phyloP scores from a whole-genome alignment of 2,329 filamentous ascomycete genomes.

The Aspergillus quadrilineatus region DNA sequence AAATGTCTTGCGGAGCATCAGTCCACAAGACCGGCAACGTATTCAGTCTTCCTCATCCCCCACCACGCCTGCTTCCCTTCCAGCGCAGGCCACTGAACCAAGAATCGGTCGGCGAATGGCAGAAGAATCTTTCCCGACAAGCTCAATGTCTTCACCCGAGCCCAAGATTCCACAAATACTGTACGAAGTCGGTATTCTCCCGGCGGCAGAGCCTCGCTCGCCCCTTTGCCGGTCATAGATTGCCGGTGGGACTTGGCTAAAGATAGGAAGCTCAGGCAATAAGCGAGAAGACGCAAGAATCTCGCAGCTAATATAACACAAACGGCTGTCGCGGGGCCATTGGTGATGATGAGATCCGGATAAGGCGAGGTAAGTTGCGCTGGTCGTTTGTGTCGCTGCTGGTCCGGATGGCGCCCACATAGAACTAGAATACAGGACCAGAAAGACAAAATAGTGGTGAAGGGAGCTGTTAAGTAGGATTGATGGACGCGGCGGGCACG shows the following conservation, averaged over 20 bases:
- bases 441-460: slow-evolving; percentile 67
- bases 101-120: slow-evolving; percentile 69
- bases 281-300: slow-evolving; percentile 55
- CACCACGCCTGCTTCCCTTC: slow-evolving; percentile 46
- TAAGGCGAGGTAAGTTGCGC: slow-evolving; percentile 40
- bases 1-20: slow-evolving; percentile 19
- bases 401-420: slow-evolving; percentile 35
- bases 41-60: slow-evolving; percentile 41
- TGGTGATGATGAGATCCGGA: slow-evolving; percentile 77
- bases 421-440: slow-evolving; percentile 61
- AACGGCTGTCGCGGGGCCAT: slow-evolving; percentile 85
- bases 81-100: slow-evolving; percentile 77
- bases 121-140: slow-evolving; percentile 77
- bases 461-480: slow-evolving; percentile 68
- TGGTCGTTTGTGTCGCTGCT: slow-evolving; percentile 22
- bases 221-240: background rate
- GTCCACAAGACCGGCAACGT: slow-evolving; percentile 39
- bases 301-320: slow-evolving; percentile 64
- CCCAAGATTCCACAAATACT: slow-evolving; percentile 91
- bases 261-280: slow-evolving; percentile 8
- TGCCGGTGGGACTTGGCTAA: background rate
- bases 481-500: slow-evolving; percentile 83
- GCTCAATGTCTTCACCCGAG: slow-evolving; percentile 77
- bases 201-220: slow-evolving; percentile 31
- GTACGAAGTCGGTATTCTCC: slow-evolving; percentile 61